Conservation (phyloP, 2,329 filamentous ascomycete species). For the Rutstroemia sp. region DNA sequence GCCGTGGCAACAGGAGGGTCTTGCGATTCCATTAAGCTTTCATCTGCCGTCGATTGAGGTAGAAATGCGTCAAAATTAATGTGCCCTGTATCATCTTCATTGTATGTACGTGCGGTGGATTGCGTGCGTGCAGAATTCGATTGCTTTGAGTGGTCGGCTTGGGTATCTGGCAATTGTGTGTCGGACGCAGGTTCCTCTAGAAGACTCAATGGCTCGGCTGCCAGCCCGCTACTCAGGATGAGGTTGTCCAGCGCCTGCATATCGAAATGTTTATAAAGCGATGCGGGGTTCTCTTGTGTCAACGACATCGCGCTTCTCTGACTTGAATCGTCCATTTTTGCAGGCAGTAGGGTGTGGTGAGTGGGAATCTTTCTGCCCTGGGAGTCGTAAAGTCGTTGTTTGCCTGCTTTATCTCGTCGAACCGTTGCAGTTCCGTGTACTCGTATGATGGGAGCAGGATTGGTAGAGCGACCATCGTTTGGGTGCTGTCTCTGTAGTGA, state of each 20-base stretch:
- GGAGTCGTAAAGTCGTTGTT: not conserved
- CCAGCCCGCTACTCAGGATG: not conserved
- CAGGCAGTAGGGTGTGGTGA: not conserved
- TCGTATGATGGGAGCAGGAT: not conserved
- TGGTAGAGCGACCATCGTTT: not conserved
- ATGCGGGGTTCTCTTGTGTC: conserved; percentile 25
- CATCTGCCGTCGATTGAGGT: conserved; percentile 1
- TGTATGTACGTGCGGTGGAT: conserved; percentile 23
- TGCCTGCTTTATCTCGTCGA: too few species aligned
- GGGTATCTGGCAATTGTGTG: not conserved
- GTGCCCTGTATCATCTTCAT: conserved; percentile 24
- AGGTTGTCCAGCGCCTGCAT: conserved; percentile 4
- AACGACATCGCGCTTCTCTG: conserved; percentile 24
- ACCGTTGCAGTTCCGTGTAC: not conserved
- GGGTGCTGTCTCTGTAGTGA: not conserved
- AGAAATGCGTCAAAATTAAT: conserved; percentile 16
- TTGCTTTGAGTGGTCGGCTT: conserved; percentile 2
- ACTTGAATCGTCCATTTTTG: conserved; percentile 8
- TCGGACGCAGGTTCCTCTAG: not conserved
- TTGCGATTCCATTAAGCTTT: conserved; percentile 14
- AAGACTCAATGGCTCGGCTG: not conserved
- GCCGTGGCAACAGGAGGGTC: conserved; percentile 12
- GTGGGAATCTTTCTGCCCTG: not conserved
- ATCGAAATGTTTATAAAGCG: conserved; percentile 21
- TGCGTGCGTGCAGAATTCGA: conserved; percentile 17